Conservation (phyloP, 1,284 basidiomycete species). For the Rhodotorula sp. region DNA sequence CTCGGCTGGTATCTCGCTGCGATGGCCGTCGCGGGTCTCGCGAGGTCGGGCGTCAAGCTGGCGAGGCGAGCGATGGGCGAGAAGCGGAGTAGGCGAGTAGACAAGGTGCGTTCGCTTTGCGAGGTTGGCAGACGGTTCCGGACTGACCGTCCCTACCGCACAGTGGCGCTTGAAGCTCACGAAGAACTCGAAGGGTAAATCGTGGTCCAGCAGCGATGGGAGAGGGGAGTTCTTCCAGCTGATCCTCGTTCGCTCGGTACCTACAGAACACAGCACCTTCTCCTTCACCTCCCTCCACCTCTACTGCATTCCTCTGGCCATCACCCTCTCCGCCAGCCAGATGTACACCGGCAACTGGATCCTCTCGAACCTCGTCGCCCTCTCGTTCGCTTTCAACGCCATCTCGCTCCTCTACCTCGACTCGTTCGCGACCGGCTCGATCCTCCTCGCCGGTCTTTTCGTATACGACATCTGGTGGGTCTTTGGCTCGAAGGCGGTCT, state of each 20-base stretch:
- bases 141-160: constrained; percentile 2
- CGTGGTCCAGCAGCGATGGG: neutral
- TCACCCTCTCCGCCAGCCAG: constrained; percentile 13
- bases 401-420: constrained; percentile 81
- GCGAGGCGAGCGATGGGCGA: neutral
- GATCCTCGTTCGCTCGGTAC: no score
- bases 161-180: constrained; percentile 32
- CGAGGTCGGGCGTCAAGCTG: constrained; percentile 52
- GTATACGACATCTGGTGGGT: constrained; percentile 75
- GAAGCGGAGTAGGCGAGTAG: constrained; percentile 50
- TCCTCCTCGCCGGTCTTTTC: constrained; percentile 77
- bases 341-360: constrained; percentile 42
- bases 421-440: constrained; percentile 81
- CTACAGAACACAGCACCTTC: constrained; percentile 48
- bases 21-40: constrained; percentile 38
- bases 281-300: constrained; percentile 56
- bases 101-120: constrained; percentile 58
- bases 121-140: neutral
- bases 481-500: constrained; percentile 21
- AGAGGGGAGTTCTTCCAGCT: neutral
- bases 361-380: constrained; percentile 74
- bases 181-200: constrained; percentile 15
- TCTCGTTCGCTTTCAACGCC: constrained; percentile 81
- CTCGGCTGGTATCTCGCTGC: constrained; percentile 51
- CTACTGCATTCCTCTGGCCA: constrained; percentile 64